Conservation (phyloP, 352 stramenopile species). For the Globisporangium solare region DNA sequence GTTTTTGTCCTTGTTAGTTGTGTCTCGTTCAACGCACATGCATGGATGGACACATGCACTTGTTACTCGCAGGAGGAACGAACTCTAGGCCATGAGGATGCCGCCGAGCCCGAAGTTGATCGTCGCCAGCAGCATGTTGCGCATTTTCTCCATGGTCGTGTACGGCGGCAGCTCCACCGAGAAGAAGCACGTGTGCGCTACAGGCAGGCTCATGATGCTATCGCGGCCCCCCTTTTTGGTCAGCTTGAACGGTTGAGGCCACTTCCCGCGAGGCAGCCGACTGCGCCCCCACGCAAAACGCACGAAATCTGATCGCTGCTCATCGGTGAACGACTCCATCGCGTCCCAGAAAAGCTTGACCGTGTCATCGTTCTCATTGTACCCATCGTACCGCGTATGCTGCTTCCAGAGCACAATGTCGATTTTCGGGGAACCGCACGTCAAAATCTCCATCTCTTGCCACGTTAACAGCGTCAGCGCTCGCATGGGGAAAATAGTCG, state of each 20-base stretch:
- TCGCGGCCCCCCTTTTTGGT: constrained; percentile 87
- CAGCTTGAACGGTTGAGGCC: constrained; percentile 90
- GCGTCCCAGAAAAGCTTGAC: constrained; percentile 89
- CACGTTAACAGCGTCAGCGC: constrained; percentile 87
- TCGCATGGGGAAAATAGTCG: constrained; percentile 80
- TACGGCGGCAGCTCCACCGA: constrained; percentile 93
- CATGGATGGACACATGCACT: no score
- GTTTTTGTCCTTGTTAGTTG: no score
- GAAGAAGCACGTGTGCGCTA: constrained; percentile 96
- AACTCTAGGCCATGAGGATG: constrained; percentile 77
- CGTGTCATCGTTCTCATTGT: constrained; percentile 74
- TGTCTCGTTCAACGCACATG: no score
- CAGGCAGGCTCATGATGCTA: constrained; percentile 74
- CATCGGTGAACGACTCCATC: constrained; percentile 83
- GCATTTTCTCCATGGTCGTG: constrained; percentile 88
- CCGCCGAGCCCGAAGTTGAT: constrained; percentile 93
- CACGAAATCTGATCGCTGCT: constrained; percentile 88
- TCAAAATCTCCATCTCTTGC: constrained; percentile 90
- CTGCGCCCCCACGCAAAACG: constrained; percentile 93
- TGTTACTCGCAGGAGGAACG: no score
- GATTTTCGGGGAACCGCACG: constrained; percentile 89
- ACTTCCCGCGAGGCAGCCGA: constrained; percentile 86
- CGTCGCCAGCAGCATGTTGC: constrained; percentile 88
- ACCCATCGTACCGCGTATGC: constrained; percentile 88
- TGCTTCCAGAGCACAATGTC: constrained; percentile 85